Evolutionary conservation across 2,329 filamentous ascomycete genomes (phyloP), one percentile per base, ranked within the genome.

Genomic region (Xylaria arbuscula): DNA sequence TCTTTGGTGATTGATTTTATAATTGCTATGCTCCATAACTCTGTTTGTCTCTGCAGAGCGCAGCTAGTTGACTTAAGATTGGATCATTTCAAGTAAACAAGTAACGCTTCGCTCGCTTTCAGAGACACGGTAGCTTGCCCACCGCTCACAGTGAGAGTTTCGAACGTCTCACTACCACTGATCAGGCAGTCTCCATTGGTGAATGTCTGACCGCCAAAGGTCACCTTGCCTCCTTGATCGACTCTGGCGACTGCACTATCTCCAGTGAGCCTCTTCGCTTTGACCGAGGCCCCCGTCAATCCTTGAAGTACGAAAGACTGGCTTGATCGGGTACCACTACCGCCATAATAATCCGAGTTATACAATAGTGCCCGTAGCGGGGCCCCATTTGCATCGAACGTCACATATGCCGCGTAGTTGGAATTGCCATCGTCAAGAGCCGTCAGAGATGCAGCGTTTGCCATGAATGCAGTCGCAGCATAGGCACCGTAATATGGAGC

Each of bases 401-500:
- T 78, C 1, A 79, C 84, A 58, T 87, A 87, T 1, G 77, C 83
- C 0, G 83, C 85, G 42, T 84, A 84, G 17, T 78, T 75, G 0
- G 72, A 80, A 9, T 65, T 77, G n/a, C 81, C 80, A 28, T 78
- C 79, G 63, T 87, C 85, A 19, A 87, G 76, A 0, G 81, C 80
- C 0, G 83, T 81, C 56, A 87, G 76, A 51, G 81, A 74, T n/a
- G 79, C 75, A 0, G 81, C 83, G 0, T 80, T 78, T 1, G 83
- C 82, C 34, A 86, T 73, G 0, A 83, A 76, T n/a, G 83, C 80
- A 1, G 81, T 80, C 1, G 84, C 84, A 2, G 81, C 81, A 55
- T 83, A 84, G 0, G 84, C 85, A 3, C 85, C 85, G 64, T 85
- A 86, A 72, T 86, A 87, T 0, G 85, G 84, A 0, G 83, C 80